These are phyloP conservation scores for Fusarium oligoseptatum DNA, from an alignment of 2,329 filamentous ascomycete species.

Conservation along the genomic window DNA sequence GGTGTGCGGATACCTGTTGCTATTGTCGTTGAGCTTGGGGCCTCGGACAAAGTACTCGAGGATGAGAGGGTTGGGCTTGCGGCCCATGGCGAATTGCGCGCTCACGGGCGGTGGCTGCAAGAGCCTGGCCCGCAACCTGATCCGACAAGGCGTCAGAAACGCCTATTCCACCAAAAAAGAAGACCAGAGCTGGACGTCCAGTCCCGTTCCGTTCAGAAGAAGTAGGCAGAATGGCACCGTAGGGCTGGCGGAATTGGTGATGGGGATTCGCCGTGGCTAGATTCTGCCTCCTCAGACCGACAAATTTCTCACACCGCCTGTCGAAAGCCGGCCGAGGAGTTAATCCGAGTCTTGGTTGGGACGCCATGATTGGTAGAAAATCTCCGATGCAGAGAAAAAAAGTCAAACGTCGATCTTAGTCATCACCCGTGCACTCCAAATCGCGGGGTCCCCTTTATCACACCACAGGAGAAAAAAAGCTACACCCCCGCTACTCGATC, in stretches of 20 bases:
- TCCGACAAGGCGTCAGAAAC: constrained; percentile 31
- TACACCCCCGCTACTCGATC: constrained; percentile 17
- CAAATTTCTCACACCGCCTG: constrained; percentile 59
- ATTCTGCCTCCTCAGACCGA: constrained; percentile 59
- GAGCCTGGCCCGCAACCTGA: constrained; percentile 46
- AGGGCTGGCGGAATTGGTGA: constrained; percentile 43
- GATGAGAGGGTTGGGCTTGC: constrained; percentile 86
- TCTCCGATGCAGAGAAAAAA: constrained; percentile 2
- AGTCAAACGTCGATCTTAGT: background rate
- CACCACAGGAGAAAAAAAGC: constrained; percentile 21
- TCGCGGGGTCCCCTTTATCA: constrained; percentile 14
- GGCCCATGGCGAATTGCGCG: constrained; percentile 81
- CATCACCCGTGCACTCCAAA: constrained; percentile 3
- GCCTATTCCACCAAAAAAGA: constrained; percentile 32
- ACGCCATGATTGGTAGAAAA: constrained; percentile 24
- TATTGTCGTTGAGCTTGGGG: constrained; percentile 87
- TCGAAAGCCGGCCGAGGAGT: constrained; percentile 36
- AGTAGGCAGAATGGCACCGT: constrained; percentile 19
- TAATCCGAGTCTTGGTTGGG: constrained; percentile 32
- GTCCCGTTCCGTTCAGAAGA: constrained; percentile 18
- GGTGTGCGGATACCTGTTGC: constrained; percentile 91
- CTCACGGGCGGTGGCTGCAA: constrained; percentile 37
- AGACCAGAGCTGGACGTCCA: constrained; percentile 23
- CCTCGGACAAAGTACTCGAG: constrained; percentile 90
- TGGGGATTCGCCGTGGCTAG: constrained; percentile 44